Conservation (phyloP, 306 rosid genomes). For the Pyrus communis region DNA sequence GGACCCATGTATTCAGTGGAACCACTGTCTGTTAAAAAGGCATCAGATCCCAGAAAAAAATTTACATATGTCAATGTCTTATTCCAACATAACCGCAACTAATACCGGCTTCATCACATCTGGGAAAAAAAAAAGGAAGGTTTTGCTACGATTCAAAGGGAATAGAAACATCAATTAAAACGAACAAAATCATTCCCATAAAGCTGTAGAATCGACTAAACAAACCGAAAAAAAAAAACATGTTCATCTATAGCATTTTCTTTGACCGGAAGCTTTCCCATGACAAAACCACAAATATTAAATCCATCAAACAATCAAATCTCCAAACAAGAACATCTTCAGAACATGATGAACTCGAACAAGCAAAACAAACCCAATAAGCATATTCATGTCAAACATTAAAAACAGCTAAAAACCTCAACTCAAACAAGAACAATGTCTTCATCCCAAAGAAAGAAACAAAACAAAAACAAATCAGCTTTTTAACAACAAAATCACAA, state of each 20-base stretch:
- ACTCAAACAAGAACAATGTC: background rate
- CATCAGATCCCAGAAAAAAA: background rate
- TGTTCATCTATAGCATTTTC: background rate
- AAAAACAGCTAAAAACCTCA: background rate
- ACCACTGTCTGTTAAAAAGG: slow-evolving; percentile 67
- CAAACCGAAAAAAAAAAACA: background rate
- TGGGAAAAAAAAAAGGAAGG: background rate
- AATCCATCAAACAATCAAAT: background rate
- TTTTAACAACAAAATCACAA: slow-evolving; percentile 2
- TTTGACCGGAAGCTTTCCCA: background rate
- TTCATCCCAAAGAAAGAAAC: background rate
- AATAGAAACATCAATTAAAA: background rate
- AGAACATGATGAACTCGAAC: background rate
- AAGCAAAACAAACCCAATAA: background rate
- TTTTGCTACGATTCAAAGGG: background rate
- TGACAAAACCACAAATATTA: background rate
- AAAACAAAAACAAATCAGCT: background rate
- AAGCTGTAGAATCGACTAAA: background rate
- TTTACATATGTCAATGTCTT: background rate
- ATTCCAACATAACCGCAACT: background rate
- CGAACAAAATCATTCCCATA: background rate
- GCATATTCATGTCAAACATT: background rate
- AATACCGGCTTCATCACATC: background rate
- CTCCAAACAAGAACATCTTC: background rate
- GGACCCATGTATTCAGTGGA: slow-evolving; percentile 95